Percentiles rank a stretch among this genome's conserved stretches.
phyloP scores from a whole-genome alignment of 2,329 filamentous ascomycete genomes.

The Penicillium sp. region DNA sequence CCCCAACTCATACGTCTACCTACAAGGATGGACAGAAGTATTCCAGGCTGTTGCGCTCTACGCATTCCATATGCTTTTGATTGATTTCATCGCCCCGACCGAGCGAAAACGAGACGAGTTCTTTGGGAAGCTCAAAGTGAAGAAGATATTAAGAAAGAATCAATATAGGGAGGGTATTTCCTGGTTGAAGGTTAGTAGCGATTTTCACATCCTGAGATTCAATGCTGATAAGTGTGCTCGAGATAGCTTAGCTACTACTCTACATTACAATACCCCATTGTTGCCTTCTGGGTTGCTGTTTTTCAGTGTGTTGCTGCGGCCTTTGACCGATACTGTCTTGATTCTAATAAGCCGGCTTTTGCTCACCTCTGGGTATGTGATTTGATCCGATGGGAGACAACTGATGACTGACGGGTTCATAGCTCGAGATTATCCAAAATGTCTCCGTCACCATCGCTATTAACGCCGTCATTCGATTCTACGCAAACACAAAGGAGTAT shows the following conservation, averaged over 20 bases:
- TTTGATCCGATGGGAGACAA: not conserved
- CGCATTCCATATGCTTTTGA: slow-evolving; percentile 45
- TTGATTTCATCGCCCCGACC: slow-evolving; percentile 43
- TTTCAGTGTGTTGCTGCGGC: slow-evolving; percentile 33
- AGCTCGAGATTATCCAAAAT: slow-evolving; percentile 17
- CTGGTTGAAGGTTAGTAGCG: slow-evolving; percentile 26
- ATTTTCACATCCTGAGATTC: not conserved
- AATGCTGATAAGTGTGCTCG: not conserved
- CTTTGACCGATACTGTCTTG: slow-evolving; percentile 29
- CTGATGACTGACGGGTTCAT: not conserved
- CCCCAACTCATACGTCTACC: slow-evolving; percentile 41
- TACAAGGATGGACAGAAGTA: slow-evolving; percentile 41
- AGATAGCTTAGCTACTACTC: slow-evolving; percentile 2
- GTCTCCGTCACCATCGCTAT: slow-evolving; percentile 27
- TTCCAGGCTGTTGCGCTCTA: slow-evolving; percentile 44
- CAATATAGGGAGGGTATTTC: slow-evolving; percentile 27
- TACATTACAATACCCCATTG: slow-evolving; percentile 45
- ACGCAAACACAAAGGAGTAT: slow-evolving; percentile 23
- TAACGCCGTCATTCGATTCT: slow-evolving; percentile 28
- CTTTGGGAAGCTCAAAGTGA: slow-evolving; percentile 37
- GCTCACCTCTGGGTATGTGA: slow-evolving; percentile 38
- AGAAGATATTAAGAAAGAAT: slow-evolving; percentile 23
- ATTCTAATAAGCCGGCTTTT: slow-evolving; percentile 33
- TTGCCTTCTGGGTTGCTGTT: slow-evolving; percentile 26
- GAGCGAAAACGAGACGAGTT: slow-evolving; percentile 36